A percentile compares a stretch with the other conserved stretches of the same genome.
phyloP scores from a whole-genome alignment of 148 eudicot genomes.

The Pouteria glomerata region DNA sequence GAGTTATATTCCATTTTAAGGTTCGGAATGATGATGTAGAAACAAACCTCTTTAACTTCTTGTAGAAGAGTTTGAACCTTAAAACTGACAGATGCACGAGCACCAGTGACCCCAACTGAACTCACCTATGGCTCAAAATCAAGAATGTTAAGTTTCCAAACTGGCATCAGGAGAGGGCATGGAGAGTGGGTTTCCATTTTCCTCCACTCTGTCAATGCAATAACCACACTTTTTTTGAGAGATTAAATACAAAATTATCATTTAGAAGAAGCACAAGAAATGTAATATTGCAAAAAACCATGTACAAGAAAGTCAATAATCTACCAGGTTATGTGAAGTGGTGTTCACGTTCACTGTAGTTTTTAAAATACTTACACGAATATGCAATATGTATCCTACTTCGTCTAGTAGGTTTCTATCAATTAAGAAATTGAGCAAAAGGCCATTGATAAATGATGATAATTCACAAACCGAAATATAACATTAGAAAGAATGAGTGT shows the following conservation, averaged over 20 bases:
- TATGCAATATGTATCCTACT: not conserved
- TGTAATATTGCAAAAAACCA: not conserved
- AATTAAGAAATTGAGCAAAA: conserved; percentile 1
- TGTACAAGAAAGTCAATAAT: not conserved
- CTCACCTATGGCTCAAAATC: conserved; percentile 50
- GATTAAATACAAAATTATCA: too few species aligned
- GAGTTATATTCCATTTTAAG: not conserved
- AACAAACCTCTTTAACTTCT: conserved; percentile 74
- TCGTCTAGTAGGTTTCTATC: not conserved
- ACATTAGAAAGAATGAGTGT: not conserved
- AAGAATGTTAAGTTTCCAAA: not conserved
- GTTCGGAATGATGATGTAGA: not conserved
- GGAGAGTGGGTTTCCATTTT: not conserved
- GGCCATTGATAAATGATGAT: not conserved
- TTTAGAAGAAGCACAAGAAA: not conserved
- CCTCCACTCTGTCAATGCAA: not conserved
- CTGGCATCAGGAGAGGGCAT: not conserved
- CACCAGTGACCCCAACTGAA: conserved; percentile 86
- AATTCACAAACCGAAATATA: not conserved
- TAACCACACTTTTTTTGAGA: not conserved
- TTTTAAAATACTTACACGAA: not conserved
- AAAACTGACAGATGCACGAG: conserved; percentile 67
- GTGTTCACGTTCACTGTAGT: not conserved
- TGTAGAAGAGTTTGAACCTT: conserved; percentile 61
- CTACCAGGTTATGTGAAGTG: not conserved